Base-by-base conservation (phyloP, 805 yeast genomes). In the Nakazawaea ernobii region DNA sequence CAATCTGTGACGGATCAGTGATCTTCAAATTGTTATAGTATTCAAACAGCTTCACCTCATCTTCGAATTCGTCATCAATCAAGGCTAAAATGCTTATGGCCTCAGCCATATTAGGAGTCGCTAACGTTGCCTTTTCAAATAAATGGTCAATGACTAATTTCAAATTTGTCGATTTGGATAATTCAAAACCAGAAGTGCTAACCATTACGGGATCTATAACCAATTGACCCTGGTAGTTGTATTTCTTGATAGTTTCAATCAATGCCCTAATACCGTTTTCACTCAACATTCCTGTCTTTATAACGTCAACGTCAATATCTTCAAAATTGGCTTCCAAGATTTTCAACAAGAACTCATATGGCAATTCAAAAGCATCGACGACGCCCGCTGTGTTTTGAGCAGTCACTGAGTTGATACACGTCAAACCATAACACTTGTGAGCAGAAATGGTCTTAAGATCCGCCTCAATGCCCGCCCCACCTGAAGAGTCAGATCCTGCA, bases 391-490 rank as follows among this genome's bases (percentile, higher is more conserved):
- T 83, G 57, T 89, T 86, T 58, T 89, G 96, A 6, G 90, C 85
- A 0, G 95, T 88, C 49, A 89, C 63, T 2, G 90, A 91, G 8
- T 90, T 77, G 39, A 86, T 80, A 56, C 90, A 84, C 0, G 91
- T 84, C 61, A 83, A 65, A 0, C 86, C 96, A 57, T 82, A 86
- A 43, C 88, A 88, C 13, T 79, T 77, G 56, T 84, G 86, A 1
- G 86, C 85, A 3, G 85, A 71, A 46, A 88, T 75, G 0, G 96
- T 81, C 65, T 89, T 89, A 35, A 88, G 60, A 60, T 88, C 96
- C 0, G 96, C 96, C 61, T 88, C 96, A 43, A 88, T 81, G 2
- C 96, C 96, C 2, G 96, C 96, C 3, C 96, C 96, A 2, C 96
- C 96, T 9, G 92, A 83, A 39, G 82, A 77, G 60, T 88, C 96